Evolutionary conservation across 805 yeast genomes (phyloP).

Genomic region (Kregervanrija delftensis): DNA sequence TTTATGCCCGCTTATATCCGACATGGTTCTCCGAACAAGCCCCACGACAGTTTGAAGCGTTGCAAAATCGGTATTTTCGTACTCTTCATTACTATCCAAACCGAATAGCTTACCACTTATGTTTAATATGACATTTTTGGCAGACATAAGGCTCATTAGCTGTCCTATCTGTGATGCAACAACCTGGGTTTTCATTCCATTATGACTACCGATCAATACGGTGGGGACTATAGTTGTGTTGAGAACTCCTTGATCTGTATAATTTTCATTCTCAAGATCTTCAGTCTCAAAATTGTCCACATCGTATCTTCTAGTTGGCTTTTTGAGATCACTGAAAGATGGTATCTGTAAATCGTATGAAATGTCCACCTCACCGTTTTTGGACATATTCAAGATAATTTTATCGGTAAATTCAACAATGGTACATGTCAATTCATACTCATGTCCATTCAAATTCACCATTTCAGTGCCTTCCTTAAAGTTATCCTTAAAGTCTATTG

Average conservation of each 20-base stretch:
- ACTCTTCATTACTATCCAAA: constrained; percentile 20
- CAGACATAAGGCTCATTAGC: constrained; percentile 27
- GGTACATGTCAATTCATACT: constrained; percentile 16
- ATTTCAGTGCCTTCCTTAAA: constrained; percentile 8
- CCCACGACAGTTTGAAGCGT: constrained; percentile 33
- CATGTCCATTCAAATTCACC: constrained; percentile 3
- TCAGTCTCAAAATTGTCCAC: constrained; percentile 5
- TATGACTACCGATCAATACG: constrained; percentile 39
- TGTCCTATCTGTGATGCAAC: constrained; percentile 44
- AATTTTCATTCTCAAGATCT: constrained; percentile 7
- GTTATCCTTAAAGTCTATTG: constrained; percentile 6
- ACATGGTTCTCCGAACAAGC: constrained; percentile 9
- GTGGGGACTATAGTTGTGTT: constrained; percentile 16
- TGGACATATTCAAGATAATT: constrained; percentile 32
- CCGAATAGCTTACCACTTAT: constrained; percentile 42
- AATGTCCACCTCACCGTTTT: constrained; percentile 41
- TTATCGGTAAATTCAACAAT: constrained; percentile 32
- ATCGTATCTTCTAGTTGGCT: constrained; percentile 10
- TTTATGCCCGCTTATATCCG: too few species aligned
- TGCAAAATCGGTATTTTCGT: constrained; percentile 33
- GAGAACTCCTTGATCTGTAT: constrained; percentile 23
- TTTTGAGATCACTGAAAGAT: constrained; percentile 10
- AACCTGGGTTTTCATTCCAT: constrained; percentile 39
- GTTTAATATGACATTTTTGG: constrained; percentile 37
- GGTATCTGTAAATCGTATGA: constrained; percentile 37